Evolutionary conservation across 306 rosid species (phyloP), one percentile per base, ranked within the genome.

Genomic region (Medicago arabica): DNA sequence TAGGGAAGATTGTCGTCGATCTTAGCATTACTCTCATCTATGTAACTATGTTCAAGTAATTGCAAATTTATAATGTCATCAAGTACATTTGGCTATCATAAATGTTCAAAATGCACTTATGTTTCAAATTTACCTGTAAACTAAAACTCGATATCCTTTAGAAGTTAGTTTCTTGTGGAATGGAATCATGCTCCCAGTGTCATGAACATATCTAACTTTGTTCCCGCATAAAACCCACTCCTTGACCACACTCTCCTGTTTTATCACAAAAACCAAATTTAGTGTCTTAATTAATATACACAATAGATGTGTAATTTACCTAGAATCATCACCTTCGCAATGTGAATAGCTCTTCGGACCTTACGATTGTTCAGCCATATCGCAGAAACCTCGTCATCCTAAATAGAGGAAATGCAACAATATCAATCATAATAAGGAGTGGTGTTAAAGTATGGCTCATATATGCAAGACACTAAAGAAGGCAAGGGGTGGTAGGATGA

Each of bases 151-250:
- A 77, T 91, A 94, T 67, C 98, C 97, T 80, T 57, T 86, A 1
- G 83, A 77, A 69, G 97, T 91, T 61, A 94, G 89, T 82, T 90
- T 91, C 85, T 76, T 87, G 87, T 91, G 98, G 85, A 74, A 91
- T 3, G 58, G 74, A 82, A 94, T 91, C 98, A 94, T 94, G 86
- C 98, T 94, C 39, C 96, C 97, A 28, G 87, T 47, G 43, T 89
- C 90, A 67, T 85, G 90, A 46, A 9, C 0, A 74, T 75, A 89
- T 2, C 0, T 0, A 25, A 92, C 73, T 49, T 44, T 67, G 55
- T 28, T 69, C 38, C 16, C 71, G 54, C 97, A 92, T 53, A 89
- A 73, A 2, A 55, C 78, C 96, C 97, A 89, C 15, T 36, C 23
- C 15, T 75, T 81, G 2, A 79, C 78, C 81, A 85, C 75, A 72